phyloP scores from a whole-genome alignment of 805 yeast genomes.

The Yamadazyma paraphyllophila region DNA sequence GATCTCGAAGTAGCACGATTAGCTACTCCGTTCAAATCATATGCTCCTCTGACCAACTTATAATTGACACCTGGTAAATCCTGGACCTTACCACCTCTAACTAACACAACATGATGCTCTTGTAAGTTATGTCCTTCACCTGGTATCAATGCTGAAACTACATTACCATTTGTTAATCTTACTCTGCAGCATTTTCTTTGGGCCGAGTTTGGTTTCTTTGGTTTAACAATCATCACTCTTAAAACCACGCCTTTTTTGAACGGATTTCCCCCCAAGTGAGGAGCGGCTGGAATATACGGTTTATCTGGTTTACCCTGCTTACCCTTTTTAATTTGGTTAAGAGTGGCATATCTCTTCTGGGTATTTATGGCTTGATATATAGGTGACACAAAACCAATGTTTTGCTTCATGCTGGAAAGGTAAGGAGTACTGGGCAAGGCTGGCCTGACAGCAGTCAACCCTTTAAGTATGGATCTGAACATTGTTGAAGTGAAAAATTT shows the following conservation, averaged over 20 bases:
- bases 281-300: conserved; percentile 59
- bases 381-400: neutral
- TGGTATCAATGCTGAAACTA: conserved; percentile 89
- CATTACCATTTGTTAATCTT: conserved; percentile 83
- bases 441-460: conserved; percentile 1
- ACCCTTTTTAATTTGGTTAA: conserved; percentile 76
- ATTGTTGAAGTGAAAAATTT: conserved; percentile 8
- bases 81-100: conserved; percentile 97
- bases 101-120: conserved; percentile 93
- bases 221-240: conserved; percentile 91
- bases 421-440: neutral
- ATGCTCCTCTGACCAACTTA: conserved; percentile 88
- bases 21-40: conserved; percentile 93
- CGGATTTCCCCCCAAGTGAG: conserved; percentile 81
- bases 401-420: conserved; percentile 3
- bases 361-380: neutral
- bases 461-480: conserved; percentile 10
- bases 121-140: conserved; percentile 99
- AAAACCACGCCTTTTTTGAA: conserved; percentile 90
- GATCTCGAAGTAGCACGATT: conserved; percentile 87
- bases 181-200: conserved; percentile 97
- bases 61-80: conserved; percentile 98
- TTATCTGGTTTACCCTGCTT: conserved; percentile 47
- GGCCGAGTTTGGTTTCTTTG: conserved; percentile 98
- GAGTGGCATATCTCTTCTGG: conserved; percentile 61